Base-by-base conservation (phyloP, 148 eudicot species). In the Chenopodium quinoa region DNA sequence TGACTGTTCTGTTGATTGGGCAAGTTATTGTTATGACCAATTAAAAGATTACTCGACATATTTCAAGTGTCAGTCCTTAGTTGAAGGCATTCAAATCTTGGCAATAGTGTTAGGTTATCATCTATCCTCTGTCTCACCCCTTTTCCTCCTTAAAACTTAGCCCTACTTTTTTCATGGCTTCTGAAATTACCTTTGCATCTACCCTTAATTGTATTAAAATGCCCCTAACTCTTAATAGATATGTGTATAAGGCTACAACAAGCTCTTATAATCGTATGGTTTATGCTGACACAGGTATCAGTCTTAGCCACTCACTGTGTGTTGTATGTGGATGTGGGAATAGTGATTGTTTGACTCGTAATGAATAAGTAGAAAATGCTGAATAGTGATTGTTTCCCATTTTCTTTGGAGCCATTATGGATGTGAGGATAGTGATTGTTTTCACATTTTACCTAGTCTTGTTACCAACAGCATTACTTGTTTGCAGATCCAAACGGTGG, bases 401-500 rank as follows among this genome's bases (percentile, higher is more conserved):
- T 56, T 56, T 56, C 22, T 56, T 4, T 17, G 7, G 17, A 4
- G 22, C 16, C 3, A 56, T 56, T 56, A 14, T 52, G 12, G 62
- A 56, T 17, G 22, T 17, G 1, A 1, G 12, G 9, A 40, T 40
- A 6, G 23, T 1, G 40, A 9, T 69, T 34, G 3, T 7, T 69
- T 34, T 19, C n/a, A 40, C 14, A 40, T 8, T 8, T 48, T 56
- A 56, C 62, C 20, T 13, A 4, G 3, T n/a, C 37, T 48, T 74
- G 77, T n/a, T 72, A 44, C n/a, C 56, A 22, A 72, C 31, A 44
- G 14, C 14, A n/a, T 71, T 72, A 58, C 65, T 65, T 31, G 27
- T n/a, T 81, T 82, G 78, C 90, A 89, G 94, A 88, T 91, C 68
- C 94, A 91, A 75, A 88, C 89, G 52, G 91, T 88, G 31, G 93